Base-by-base conservation (phyloP, 495 filamentous ascomycete species). In the Hyphodiscus hymeniophilus region DNA sequence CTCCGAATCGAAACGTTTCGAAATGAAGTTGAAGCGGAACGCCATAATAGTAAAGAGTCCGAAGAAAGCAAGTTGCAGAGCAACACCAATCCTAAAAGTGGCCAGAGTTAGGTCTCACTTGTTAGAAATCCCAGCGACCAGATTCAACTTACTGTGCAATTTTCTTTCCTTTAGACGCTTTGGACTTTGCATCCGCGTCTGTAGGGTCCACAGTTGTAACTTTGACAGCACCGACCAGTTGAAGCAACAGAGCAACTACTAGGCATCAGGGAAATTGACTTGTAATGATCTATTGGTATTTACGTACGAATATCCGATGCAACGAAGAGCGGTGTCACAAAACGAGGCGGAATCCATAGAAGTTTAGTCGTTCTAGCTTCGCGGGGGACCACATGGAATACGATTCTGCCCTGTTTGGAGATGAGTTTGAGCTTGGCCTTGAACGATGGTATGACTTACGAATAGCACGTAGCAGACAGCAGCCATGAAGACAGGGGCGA, bases 301-400 rank as follows among this genome's bases (percentile, higher is more conserved):
- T 8, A 45, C 51, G 21, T 45, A 54, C 51, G 18, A 34, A 66
- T 21, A 36, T 66, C 66, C 40, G 60, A 65, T 18, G 52, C 47
- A 18, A 66, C 63, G 43, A 68, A 68, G n/a, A 68, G 65, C 1
- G 60, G 63, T 10, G 66, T 68, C 17, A 68, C 33, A 36, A 51
- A 68, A 12, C 71, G 71, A 0, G 73, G 66, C 3, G 72, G 67
- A 1, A 72, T 63, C 70, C 71, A 76, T 38, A 72, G 64, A 1
- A 71, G 51, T 40, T 47, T 55, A 0, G 62, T 59, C 2, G 70
- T 72, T 17, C 66, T 58, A 23, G 56, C 48, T 21, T 65, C 58
- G 6, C 49, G 51, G 0, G 72, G 71, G 3, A 74, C 66, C 20
- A 71, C 61, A 11, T 68, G 58, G 43, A 69, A 70, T 17, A 68